These are phyloP conservation scores for Aspergillus sp. DNA, from an alignment of 2,329 filamentous ascomycete species.

Conservation along the genomic window DNA sequence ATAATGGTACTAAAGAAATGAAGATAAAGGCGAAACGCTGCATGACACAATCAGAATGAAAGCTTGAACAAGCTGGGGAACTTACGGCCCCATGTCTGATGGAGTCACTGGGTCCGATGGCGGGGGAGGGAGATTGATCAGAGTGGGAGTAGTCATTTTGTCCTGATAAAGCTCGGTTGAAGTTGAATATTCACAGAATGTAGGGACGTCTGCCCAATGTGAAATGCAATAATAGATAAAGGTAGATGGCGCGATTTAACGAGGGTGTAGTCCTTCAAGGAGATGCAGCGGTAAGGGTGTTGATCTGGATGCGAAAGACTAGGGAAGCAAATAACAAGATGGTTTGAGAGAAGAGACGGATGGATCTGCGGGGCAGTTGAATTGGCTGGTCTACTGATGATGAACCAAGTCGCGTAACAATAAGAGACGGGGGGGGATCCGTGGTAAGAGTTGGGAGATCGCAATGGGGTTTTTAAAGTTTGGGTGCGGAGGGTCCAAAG, in stretches of 20 bases:
- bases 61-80: slow-evolving; percentile 25
- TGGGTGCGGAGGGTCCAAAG: neutral
- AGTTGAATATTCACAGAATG: neutral
- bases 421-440: neutral
- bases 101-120: slow-evolving; percentile 82
- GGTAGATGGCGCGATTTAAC: neutral
- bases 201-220: neutral
- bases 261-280: neutral
- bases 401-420: neutral
- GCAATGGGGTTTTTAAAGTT: neutral
- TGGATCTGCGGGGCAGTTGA: neutral
- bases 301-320: neutral
- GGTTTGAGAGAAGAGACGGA: neutral
- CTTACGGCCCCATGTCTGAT: slow-evolving; percentile 81
- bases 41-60: neutral
- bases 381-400: neutral
- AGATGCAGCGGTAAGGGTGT: neutral
- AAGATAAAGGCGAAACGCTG: slow-evolving; percentile 13
- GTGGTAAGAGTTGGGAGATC: neutral
- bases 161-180: neutral
- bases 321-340: too few species aligned
- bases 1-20: neutral
- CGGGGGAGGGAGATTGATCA: slow-evolving; percentile 82
- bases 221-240: neutral
- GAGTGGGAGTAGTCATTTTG: slow-evolving; percentile 58